Conservation (phyloP, 495 filamentous ascomycete species). For the Podospora appendiculata region DNA sequence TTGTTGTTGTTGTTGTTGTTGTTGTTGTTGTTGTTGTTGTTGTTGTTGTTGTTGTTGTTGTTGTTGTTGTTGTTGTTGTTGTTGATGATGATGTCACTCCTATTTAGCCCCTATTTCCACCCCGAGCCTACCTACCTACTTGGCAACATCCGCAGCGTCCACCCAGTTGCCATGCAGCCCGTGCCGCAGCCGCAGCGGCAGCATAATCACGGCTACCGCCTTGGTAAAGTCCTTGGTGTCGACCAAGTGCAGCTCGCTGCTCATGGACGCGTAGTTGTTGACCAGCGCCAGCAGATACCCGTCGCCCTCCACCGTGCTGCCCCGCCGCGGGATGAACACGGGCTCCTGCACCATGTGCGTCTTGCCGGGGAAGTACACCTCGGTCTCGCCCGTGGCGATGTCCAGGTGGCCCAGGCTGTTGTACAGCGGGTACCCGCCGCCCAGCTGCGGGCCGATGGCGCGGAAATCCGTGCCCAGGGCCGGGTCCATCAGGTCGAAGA, state of each 20-base stretch:
- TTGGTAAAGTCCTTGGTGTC: constrained; percentile 5
- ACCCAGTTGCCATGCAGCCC: constrained; percentile 11
- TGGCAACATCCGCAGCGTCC: not conserved
- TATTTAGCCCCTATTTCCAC: not conserved
- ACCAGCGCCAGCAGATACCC: constrained; percentile 43
- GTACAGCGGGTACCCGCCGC: constrained; percentile 20
- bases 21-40: too few species aligned
- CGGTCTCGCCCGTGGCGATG: constrained; percentile 7
- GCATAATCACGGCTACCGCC: constrained; percentile 1
- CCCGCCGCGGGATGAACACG: constrained; percentile 37
- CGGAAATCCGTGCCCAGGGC: constrained; percentile 30
- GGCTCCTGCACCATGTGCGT: constrained; percentile 43
- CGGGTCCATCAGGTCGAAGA: constrained; percentile 32
- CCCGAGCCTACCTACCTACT: not conserved
- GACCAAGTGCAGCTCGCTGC: constrained; percentile 8
- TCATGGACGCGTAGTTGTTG: constrained; percentile 27
- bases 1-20: too few species aligned
- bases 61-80: too few species aligned
- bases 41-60: too few species aligned
- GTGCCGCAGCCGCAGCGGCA: constrained; percentile 5
- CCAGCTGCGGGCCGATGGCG: constrained; percentile 23
- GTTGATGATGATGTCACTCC: too few species aligned
- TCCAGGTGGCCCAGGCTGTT: constrained; percentile 30
- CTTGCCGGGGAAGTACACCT: constrained; percentile 32
- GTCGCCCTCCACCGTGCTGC: constrained; percentile 35